Conservation (phyloP, 1,284 basidiomycete species). For the Austroboletus novae-zelandiae region DNA sequence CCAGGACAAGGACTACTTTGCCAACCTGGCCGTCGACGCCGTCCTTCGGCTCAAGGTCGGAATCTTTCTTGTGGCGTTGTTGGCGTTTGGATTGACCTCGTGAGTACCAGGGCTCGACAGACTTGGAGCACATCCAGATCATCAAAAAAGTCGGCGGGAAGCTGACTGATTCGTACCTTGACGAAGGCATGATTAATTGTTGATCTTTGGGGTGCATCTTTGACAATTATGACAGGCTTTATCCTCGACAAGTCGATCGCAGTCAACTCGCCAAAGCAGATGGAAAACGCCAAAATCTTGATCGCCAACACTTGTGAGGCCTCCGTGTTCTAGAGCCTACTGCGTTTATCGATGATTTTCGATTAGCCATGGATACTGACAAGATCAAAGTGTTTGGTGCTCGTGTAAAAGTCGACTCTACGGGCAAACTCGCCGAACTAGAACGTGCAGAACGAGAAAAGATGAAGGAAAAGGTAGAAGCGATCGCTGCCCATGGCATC, state of each 20-base stretch:
- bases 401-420: slow-evolving; percentile 92
- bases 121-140: slow-evolving; percentile 98
- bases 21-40: slow-evolving; percentile 97
- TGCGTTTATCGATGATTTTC: not conserved
- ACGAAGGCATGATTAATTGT: slow-evolving; percentile 65
- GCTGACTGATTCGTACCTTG: slow-evolving; percentile 96
- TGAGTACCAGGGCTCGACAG: slow-evolving; percentile 75
- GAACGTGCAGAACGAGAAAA: slow-evolving; percentile 98
- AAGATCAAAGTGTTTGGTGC: slow-evolving; percentile 99
- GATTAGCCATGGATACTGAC: slow-evolving; percentile 96
- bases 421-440: slow-evolving; percentile 95
- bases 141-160: slow-evolving; percentile 99
- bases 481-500: slow-evolving; percentile 94
- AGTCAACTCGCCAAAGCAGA: slow-evolving; percentile 90
- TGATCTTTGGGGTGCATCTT: not conserved
- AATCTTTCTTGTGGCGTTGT: not conserved
- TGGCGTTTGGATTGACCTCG: slow-evolving; percentile 3
- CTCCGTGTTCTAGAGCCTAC: not conserved
- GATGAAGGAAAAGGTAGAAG: slow-evolving; percentile 98
- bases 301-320: slow-evolving; percentile 94
- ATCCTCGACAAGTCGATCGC: slow-evolving; percentile 98
- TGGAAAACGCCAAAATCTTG: slow-evolving; percentile 95
- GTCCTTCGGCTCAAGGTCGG: slow-evolving; percentile 87
- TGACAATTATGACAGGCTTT: slow-evolving; percentile 43
- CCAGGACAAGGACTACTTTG: slow-evolving; percentile 98